phyloP scores from a whole-genome alignment of 2,329 filamentous ascomycete genomes.

The Huntiella decipiens region DNA sequence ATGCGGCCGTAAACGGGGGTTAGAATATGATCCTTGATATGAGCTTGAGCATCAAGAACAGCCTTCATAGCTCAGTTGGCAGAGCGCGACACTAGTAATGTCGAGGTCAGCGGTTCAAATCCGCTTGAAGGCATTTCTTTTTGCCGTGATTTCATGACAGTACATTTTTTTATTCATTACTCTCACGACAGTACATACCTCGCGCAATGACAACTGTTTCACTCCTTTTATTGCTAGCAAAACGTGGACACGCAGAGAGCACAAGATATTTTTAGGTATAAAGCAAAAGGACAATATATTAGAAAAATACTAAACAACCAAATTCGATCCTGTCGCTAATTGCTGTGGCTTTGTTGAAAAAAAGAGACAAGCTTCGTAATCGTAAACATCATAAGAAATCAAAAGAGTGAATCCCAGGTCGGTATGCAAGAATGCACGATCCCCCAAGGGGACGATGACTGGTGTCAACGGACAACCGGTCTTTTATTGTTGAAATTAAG shows the following conservation, averaged over 20 bases:
- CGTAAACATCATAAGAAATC: not conserved
- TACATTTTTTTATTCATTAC: no score
- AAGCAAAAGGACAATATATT: not conserved
- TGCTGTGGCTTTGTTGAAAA: constrained; percentile 5
- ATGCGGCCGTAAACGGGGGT: not conserved
- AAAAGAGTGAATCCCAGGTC: not conserved
- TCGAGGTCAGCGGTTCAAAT: constrained; percentile 12
- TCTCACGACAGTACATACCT: no score
- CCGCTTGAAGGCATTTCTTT: constrained; percentile 10
- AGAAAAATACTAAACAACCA: not conserved
- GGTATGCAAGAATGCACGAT: not conserved
- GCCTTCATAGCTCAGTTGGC: constrained; percentile 12
- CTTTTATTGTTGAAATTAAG: constrained; percentile 2
- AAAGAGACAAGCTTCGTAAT: not conserved
- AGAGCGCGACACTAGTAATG: constrained; percentile 12
- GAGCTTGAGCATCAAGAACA: not conserved
- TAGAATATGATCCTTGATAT: not conserved
- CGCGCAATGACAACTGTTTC: not conserved
- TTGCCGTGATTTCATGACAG: not conserved
- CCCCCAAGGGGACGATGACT: no score
- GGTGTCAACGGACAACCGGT: not conserved
- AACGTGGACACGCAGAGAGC: not conserved
- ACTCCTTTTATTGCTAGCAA: not conserved
- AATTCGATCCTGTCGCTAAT: not conserved
- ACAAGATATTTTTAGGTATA: not conserved